These are phyloP conservation scores for Microcos paniculata DNA, from an alignment of 345 rosid species.

Conservation along the genomic window DNA sequence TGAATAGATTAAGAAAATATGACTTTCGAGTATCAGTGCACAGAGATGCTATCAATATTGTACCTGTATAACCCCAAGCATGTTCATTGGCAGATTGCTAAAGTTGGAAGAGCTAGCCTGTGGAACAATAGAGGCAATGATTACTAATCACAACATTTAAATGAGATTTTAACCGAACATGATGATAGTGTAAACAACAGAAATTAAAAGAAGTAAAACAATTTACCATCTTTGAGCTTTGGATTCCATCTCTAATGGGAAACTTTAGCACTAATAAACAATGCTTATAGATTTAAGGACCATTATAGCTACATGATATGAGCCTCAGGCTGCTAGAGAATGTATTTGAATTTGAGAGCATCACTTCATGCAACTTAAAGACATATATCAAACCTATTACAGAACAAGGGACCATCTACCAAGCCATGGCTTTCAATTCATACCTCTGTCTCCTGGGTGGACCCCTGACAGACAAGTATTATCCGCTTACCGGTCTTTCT, in stretches of 20 bases:
- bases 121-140: slow-evolving; percentile 1
- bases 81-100: slow-evolving; percentile 58
- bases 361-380: background rate
- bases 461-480: slow-evolving; percentile 81
- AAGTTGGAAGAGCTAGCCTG: slow-evolving; percentile 45
- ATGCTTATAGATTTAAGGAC: background rate
- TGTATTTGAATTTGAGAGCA: background rate
- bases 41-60: background rate
- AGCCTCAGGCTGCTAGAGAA: background rate
- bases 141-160: background rate
- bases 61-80: slow-evolving; percentile 93
- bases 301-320: background rate
- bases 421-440: slow-evolving; percentile 5
- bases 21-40: background rate
- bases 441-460: slow-evolving; percentile 54
- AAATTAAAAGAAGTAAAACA: background rate
- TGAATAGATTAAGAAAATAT: slow-evolving; percentile 22
- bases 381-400: no score
- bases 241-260: background rate
- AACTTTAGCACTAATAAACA: background rate
- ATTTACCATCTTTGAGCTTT: background rate
- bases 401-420: background rate
- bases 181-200: background rate
- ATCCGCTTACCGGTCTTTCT: slow-evolving; percentile 71
- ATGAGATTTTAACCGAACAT: background rate